Evolutionary conservation across 495 filamentous ascomycete genomes (phyloP).

Genomic region (Aspergillus nidulans): DNA sequence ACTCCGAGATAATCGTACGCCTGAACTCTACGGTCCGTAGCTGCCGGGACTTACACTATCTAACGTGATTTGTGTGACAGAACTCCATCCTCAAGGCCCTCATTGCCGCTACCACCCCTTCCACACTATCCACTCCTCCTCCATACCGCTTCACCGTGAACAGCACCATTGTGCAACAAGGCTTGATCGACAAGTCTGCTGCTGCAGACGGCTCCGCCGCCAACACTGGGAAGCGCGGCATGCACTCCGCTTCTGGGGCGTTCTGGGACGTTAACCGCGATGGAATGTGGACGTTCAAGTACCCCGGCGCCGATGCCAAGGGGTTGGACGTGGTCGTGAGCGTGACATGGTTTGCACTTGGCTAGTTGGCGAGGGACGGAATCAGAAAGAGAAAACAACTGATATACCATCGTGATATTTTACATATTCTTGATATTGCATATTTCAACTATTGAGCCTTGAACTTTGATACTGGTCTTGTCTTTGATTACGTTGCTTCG

Average conservation of each 20-base stretch:
- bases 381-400: conserved; percentile 9
- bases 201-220: conserved; percentile 32
- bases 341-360: conserved; percentile 75
- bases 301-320: conserved; percentile 72
- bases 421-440: not conserved
- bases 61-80: conserved; percentile 35
- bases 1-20: conserved; percentile 83
- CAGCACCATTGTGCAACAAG: conserved; percentile 96
- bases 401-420: conserved; percentile 9
- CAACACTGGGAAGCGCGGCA: conserved; percentile 77
- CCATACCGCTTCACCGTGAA: conserved; percentile 89
- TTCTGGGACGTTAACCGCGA: conserved; percentile 98
- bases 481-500: not conserved
- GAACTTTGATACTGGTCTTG: conserved; percentile 12
- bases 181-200: conserved; percentile 40
- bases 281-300: conserved; percentile 98
- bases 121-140: conserved; percentile 39
- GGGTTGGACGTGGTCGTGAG: conserved; percentile 90
- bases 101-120: conserved; percentile 73
- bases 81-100: conserved; percentile 81
- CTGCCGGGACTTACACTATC: not conserved
- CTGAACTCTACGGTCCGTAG: not conserved
- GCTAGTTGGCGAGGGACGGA: conserved; percentile 17
- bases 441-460: not conserved
- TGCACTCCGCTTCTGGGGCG: conserved; percentile 92